Conservation (phyloP, 129 eudicot species). For the Dittrichia graveolens region DNA sequence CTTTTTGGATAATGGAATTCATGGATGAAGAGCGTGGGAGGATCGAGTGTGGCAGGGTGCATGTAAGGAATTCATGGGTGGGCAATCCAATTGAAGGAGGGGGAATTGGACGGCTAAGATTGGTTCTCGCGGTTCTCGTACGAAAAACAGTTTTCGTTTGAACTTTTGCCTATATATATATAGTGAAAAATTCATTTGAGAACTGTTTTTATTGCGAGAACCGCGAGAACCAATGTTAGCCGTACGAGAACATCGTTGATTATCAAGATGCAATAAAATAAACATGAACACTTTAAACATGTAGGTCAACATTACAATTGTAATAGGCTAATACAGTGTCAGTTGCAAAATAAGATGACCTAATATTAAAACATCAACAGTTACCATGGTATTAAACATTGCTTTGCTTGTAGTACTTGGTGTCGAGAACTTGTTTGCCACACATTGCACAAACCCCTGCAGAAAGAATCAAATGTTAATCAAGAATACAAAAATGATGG, state of each 20-base stretch:
- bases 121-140: too few relatives aligned
- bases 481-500: neutral
- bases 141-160: too few relatives aligned
- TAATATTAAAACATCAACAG: neutral
- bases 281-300: constrained; percentile 25
- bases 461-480: constrained; percentile 19
- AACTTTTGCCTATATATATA: too few relatives aligned
- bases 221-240: too few relatives aligned
- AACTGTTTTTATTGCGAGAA: too few relatives aligned
- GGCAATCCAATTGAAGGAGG: too few relatives aligned
- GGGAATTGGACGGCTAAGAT: too few relatives aligned
- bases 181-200: too few relatives aligned
- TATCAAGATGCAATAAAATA: constrained; percentile 17
- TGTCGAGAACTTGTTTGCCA: constrained; percentile 93
- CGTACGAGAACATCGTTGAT: neutral
- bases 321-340: neutral
- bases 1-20: too few relatives aligned
- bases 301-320: constrained; percentile 10
- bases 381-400: constrained; percentile 42
- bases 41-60: too few relatives aligned
- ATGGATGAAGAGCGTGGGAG: too few relatives aligned
- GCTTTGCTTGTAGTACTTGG: constrained; percentile 93
- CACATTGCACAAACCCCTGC: constrained; percentile 99
- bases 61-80: too few relatives aligned
- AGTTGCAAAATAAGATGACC: neutral